phyloP scores from a whole-genome alignment of 192 early-diverging fungal genomes.

The Rhizoclosmatium sp. region DNA sequence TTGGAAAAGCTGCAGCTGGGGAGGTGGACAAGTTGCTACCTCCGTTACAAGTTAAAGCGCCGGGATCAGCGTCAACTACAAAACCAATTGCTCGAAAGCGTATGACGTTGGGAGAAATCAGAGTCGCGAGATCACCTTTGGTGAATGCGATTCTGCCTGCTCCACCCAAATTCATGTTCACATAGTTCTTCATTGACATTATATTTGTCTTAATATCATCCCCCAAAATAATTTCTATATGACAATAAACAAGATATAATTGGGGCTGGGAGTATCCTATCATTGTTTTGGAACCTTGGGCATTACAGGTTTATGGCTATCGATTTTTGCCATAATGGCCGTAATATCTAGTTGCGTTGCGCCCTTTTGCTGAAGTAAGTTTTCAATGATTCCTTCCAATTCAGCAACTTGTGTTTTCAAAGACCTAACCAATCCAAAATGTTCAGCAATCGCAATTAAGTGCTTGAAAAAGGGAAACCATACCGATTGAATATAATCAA shows the following conservation, averaged over 20 bases:
- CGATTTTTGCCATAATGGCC: conserved; percentile 26
- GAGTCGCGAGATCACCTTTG: conserved; percentile 60
- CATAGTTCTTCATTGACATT: conserved; percentile 28
- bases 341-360: conserved; percentile 11
- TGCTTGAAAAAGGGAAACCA: background rate
- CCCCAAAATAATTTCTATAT: too few relatives aligned
- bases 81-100: conserved; percentile 32
- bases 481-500: conserved; percentile 43
- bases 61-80: background rate
- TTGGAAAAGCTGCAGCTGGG: background rate
- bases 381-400: conserved; percentile 39
- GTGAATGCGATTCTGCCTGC: conserved; percentile 59
- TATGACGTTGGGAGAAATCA: conserved; percentile 54
- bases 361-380: conserved; percentile 27
- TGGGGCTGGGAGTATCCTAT: too few relatives aligned
- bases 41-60: background rate
- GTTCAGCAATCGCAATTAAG: too few relatives aligned
- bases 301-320: conserved; percentile 27
- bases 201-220: too few relatives aligned
- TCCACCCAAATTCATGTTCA: conserved; percentile 59
- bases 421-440: background rate
- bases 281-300: conserved; percentile 11
- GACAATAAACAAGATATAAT: too few relatives aligned
- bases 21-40: background rate
- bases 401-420: conserved; percentile 41